These are phyloP conservation scores for Epichloe sp. DNA, from an alignment of 2,329 filamentous ascomycete species.

Conservation along the genomic window DNA sequence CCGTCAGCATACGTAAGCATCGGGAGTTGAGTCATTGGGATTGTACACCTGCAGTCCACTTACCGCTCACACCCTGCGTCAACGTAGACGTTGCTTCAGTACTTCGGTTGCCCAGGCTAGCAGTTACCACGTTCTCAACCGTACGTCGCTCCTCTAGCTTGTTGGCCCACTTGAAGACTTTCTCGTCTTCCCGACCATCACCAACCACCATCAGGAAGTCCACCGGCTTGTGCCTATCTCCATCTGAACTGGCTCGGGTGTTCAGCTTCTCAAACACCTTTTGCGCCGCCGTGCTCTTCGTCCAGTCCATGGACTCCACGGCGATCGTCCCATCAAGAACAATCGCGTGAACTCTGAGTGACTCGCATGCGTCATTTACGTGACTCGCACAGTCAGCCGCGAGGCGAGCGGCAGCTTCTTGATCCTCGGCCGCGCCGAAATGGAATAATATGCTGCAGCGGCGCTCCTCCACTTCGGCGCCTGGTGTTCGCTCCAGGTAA, in stretches of 20 bases:
- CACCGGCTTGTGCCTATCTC: conserved; percentile 30
- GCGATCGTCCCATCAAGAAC: conserved; percentile 67
- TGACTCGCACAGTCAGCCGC: conserved; percentile 86
- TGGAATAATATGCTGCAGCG: conserved; percentile 87
- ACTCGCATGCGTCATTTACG: conserved; percentile 86
- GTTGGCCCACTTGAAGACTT: conserved; percentile 92
- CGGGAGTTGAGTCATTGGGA: background rate
- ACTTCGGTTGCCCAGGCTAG: conserved; percentile 75
- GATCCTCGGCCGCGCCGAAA: conserved; percentile 71
- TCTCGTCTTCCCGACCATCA: conserved; percentile 85
- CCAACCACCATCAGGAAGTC: conserved; percentile 87
- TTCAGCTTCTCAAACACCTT: conserved; percentile 54
- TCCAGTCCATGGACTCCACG: conserved; percentile 76
- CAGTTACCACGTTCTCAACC: conserved; percentile 63
- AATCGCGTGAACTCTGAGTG: conserved; percentile 71
- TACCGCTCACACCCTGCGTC: conserved; percentile 85
- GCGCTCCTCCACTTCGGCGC: conserved; percentile 79
- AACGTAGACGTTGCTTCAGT: conserved; percentile 77
- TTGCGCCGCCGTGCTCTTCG: conserved; percentile 72
- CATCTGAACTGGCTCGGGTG: conserved; percentile 18
- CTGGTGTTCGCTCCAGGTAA: conserved; percentile 80
- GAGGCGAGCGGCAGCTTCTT: conserved; percentile 59
- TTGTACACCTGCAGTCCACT: conserved; percentile 15
- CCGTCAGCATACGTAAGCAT: background rate
- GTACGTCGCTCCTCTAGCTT: conserved; percentile 45